Evolutionary conservation across 78 protist species (phyloP), one percentile per base, ranked within the genome.

Genomic region (Creolimax fragrantissima): DNA sequence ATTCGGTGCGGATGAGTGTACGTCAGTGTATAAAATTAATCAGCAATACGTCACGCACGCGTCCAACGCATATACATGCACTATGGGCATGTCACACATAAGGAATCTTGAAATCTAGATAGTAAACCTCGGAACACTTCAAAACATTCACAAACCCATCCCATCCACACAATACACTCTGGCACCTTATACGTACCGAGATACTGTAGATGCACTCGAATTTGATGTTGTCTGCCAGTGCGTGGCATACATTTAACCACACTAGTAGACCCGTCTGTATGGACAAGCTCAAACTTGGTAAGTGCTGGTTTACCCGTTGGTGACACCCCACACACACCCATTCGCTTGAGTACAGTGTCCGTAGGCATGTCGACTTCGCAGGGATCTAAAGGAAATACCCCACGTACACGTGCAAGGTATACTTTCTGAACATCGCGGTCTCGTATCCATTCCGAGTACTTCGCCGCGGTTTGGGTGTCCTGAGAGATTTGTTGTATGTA

Each of bases 171-270:
- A n/a, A n/a, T n/a, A n/a, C n/a, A n/a, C n/a, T n/a, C n/a, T n/a
- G n/a, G n/a, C n/a, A n/a, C n/a, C n/a, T n/a, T n/a, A n/a, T n/a
- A n/a, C 39, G 3, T 88, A 89, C 91, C 92, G 2, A 95, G 45
- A 11, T n/a, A 47, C 84, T 93, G 94, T 3, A 97, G 92, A 42
- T 97, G 98, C 3, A 97, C 58, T 3, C 98, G 94, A n/a, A 97
- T 96, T 84, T 97, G 98, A 84, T 97, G 98, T 3, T 95, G 95
- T 36, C 98, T 85, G 37, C 98, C 98, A 2, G 98, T 97, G 41
- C 83, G 45, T 39, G 41, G 35, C 92, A 3, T 37, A 44, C 92
- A 66, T 3, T 85, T 81, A 24, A 91, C 47, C 39, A 90, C 83
- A 58, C 92, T 44, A 36, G 92, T 44, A 35, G 43, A 44, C 43